Conservation (phyloP, 306 rosid species). For the Dicorynia guianensis region DNA sequence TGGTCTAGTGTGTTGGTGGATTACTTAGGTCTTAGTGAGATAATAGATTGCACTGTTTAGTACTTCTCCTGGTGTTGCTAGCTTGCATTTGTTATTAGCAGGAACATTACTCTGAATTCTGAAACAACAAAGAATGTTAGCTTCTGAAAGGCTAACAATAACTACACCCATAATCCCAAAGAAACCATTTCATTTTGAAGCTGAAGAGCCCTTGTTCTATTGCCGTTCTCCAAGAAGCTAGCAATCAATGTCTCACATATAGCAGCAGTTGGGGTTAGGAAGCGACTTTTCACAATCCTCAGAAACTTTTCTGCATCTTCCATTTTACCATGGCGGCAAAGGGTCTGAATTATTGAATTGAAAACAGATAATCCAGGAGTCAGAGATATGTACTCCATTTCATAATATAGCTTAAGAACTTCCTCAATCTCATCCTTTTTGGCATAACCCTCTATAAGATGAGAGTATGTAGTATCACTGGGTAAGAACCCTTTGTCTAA, state of each 20-base stretch:
- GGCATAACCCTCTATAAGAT: conserved; percentile 64
- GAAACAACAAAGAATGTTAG: neutral
- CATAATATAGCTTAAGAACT: conserved; percentile 72
- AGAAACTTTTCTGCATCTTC: conserved; percentile 74
- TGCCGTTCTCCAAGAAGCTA: conserved; percentile 50
- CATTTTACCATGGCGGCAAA: conserved; percentile 59
- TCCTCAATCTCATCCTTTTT: conserved; percentile 51
- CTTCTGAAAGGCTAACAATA: conserved; percentile 24
- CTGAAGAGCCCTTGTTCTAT: conserved; percentile 48
- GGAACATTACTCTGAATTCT: neutral
- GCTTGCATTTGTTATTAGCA: neutral
- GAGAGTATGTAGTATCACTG: conserved; percentile 57
- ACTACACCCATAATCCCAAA: conserved; percentile 36
- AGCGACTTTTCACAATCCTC: conserved; percentile 65
- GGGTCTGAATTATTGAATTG: conserved; percentile 52
- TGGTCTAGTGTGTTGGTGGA: no score
- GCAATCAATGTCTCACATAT: conserved; percentile 55
- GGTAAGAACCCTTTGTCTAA: conserved; percentile 75
- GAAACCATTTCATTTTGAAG: conserved; percentile 57
- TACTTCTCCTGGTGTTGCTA: no score
- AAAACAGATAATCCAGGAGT: conserved; percentile 66
- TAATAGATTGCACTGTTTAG: no score
- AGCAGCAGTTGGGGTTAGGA: conserved; percentile 40
- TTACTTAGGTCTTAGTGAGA: no score
- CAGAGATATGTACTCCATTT: conserved; percentile 65